These are phyloP conservation scores for Vanrija sp. DNA, from an alignment of 1,284 basidiomycete species.

Conservation along the genomic window DNA sequence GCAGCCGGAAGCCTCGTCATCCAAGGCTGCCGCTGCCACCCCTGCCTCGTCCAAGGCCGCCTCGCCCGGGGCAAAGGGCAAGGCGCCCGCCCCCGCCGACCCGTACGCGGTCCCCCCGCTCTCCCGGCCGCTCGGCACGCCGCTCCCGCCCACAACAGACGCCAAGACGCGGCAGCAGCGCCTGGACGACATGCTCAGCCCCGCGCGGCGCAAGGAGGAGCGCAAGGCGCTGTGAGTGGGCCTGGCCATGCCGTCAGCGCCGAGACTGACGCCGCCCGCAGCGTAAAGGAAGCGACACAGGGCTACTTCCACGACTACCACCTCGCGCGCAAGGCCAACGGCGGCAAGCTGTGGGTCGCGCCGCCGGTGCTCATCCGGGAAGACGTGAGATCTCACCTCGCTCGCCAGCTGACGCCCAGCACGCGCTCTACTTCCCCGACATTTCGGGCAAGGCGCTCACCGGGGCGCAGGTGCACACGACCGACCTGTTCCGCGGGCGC, in stretches of 20 bases:
- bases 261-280: conserved; percentile 42
- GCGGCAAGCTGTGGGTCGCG: conserved; percentile 94
- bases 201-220: conserved; percentile 66
- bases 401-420: conserved; percentile 53
- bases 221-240: conserved; percentile 67
- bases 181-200: conserved; percentile 66
- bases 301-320: conserved; percentile 91
- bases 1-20: neutral
- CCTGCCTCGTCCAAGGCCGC: neutral
- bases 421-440: conserved; percentile 85
- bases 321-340: conserved; percentile 61
- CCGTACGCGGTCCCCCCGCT: conserved; percentile 32
- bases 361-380: conserved; percentile 82
- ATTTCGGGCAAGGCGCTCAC: conserved; percentile 68
- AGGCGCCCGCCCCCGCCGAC: conserved; percentile 4
- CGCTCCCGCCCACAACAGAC: conserved; percentile 57
- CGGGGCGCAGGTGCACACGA: conserved; percentile 66
- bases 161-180: conserved; percentile 63
- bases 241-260: no score
- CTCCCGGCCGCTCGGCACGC: conserved; percentile 66
- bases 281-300: conserved; percentile 76
- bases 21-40: neutral
- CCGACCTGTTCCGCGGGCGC: conserved; percentile 68
- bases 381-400: conserved; percentile 59
- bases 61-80: neutral